These are phyloP conservation scores for Helichrysum umbraculigerum DNA, from an alignment of 129 eudicot genomes.

Conservation along the genomic window DNA sequence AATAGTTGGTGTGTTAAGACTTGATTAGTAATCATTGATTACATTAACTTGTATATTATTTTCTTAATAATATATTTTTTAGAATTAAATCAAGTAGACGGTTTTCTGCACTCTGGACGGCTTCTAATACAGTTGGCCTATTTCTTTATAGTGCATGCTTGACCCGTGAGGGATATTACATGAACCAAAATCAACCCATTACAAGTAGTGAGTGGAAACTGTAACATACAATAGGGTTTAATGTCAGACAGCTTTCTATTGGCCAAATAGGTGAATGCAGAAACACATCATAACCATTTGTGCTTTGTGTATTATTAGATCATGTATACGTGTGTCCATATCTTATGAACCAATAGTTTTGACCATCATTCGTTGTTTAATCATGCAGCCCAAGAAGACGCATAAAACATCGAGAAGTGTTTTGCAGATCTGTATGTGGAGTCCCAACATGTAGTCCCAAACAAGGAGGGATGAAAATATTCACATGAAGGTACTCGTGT, in stretches of 20 bases:
- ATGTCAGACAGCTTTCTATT: neutral
- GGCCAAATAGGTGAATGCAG: neutral
- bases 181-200: neutral
- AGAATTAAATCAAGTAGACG: no score
- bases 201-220: neutral
- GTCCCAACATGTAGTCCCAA: constrained; percentile 24
- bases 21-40: no score
- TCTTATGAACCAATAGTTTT: neutral
- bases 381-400: constrained; percentile 77
- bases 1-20: no score
- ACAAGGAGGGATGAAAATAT: constrained; percentile 16
- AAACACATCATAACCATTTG: neutral
- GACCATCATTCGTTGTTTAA: constrained; percentile 1
- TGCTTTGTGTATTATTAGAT: neutral
- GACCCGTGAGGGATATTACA: neutral
- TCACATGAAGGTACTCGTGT: constrained; percentile 22
- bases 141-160: no score
- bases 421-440: constrained; percentile 5
- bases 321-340: neutral
- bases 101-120: no score
- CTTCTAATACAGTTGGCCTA: neutral
- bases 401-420: neutral
- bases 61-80: no score
- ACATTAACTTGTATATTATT: no score
- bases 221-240: neutral